phyloP scores from a whole-genome alignment of 495 filamentous ascomycete species.

The Penicillium antarcticum region DNA sequence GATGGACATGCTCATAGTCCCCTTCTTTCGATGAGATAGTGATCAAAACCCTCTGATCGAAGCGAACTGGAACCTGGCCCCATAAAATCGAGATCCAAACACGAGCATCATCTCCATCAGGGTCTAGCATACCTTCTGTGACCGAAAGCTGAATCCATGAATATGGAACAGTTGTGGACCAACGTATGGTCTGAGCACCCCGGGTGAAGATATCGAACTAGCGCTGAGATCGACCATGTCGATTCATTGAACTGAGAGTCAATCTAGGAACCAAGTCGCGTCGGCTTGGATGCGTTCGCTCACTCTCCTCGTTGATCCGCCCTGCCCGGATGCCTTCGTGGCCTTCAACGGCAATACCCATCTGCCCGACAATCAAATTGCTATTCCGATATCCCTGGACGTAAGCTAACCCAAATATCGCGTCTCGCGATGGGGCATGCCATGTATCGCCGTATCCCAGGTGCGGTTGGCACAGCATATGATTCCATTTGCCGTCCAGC shows the following conservation, averaged over 20 bases:
- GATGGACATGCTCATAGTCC: constrained; percentile 50
- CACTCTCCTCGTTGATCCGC: constrained; percentile 41
- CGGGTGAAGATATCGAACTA: constrained; percentile 68
- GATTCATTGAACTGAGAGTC: constrained; percentile 54
- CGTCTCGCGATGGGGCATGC: constrained; percentile 21
- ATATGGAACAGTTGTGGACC: constrained; percentile 47
- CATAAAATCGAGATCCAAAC: constrained; percentile 41
- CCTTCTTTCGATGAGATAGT: constrained; percentile 50
- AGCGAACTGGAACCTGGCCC: constrained; percentile 29
- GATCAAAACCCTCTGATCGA: constrained; percentile 19
- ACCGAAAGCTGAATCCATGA: constrained; percentile 58
- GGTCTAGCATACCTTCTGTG: constrained; percentile 49
- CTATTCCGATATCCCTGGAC: constrained; percentile 26
- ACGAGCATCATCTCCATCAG: constrained; percentile 43
- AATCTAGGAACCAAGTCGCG: constrained; percentile 45
- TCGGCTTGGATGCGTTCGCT: constrained; percentile 59
- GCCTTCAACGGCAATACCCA: constrained; percentile 64
- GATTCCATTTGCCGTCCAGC: constrained; percentile 68
- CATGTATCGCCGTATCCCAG: constrained; percentile 44
- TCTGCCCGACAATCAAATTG: constrained; percentile 42
- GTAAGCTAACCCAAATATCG: constrained; percentile 20
- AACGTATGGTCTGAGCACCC: constrained; percentile 56
- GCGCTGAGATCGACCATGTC: constrained; percentile 55
- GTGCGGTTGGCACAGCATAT: constrained; percentile 65
- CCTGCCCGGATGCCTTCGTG: constrained; percentile 40